Conservation (phyloP, 441 rosid species). For the Kokia cookei region DNA sequence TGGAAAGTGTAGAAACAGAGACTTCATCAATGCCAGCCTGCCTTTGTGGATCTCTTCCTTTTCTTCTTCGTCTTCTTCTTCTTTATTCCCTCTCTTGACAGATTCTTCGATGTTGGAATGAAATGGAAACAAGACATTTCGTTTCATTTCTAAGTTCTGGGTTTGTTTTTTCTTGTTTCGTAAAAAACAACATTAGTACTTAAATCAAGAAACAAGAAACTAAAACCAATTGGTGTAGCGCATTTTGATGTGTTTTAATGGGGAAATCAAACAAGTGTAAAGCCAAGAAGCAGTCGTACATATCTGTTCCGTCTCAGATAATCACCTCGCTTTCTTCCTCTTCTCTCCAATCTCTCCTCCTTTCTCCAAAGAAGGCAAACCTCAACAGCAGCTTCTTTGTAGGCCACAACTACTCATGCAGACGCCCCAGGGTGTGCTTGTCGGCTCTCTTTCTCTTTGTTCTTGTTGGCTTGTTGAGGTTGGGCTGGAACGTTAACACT, state of each 20-base stretch:
- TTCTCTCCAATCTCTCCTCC: constrained; percentile 50
- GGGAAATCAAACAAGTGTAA: constrained; percentile 41
- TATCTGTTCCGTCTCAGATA: constrained; percentile 66
- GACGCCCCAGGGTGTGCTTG: constrained; percentile 44
- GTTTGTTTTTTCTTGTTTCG: neutral
- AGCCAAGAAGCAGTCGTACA: constrained; percentile 44
- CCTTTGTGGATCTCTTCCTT: neutral
- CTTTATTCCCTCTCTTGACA: neutral
- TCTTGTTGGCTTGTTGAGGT: constrained; percentile 42
- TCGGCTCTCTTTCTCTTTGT: constrained; percentile 49
- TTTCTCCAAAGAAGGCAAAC: constrained; percentile 47
- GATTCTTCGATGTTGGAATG: neutral
- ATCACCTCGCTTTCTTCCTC: constrained; percentile 57
- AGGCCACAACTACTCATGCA: constrained; percentile 16
- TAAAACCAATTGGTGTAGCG: neutral
- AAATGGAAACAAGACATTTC: neutral
- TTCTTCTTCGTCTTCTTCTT: neutral
- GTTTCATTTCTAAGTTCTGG: neutral
- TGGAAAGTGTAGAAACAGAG: neutral
- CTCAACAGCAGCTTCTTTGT: constrained; percentile 9
- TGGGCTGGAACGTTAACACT: constrained; percentile 41
- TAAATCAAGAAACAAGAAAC: neutral
- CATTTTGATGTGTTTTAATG: constrained; percentile 25
- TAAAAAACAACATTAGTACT: neutral
- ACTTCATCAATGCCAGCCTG: neutral